These are phyloP conservation scores for Fusarium chuoi DNA, from an alignment of 2,329 filamentous ascomycete species.

Conservation along the genomic window DNA sequence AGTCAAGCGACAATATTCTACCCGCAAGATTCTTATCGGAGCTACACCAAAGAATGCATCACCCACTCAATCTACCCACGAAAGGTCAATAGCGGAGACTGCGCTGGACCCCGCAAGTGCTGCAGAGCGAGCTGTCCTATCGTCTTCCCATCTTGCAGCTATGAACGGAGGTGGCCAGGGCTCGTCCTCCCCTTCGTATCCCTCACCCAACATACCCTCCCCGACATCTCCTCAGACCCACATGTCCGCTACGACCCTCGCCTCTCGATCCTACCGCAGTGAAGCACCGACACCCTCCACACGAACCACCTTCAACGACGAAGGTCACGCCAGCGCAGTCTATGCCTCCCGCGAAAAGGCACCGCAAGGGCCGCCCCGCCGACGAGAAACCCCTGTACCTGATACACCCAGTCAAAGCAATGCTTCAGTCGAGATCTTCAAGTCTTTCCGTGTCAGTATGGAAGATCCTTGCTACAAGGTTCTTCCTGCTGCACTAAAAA, in stretches of 20 bases:
- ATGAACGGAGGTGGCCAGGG: conserved; percentile 72
- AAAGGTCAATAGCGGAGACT: conserved; percentile 71
- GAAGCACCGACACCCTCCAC: conserved; percentile 65
- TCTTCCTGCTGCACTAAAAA: conserved; percentile 91
- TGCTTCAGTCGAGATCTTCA: conserved; percentile 92
- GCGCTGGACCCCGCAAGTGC: conserved; percentile 76
- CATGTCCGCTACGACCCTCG: conserved; percentile 66
- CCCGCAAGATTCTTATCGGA: conserved; percentile 78
- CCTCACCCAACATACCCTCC: conserved; percentile 75
- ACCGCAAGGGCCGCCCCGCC: conserved; percentile 57
- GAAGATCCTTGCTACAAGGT: conserved; percentile 99
- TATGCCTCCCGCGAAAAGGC: conserved; percentile 48
- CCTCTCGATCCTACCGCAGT: conserved; percentile 68
- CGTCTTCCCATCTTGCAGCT: conserved; percentile 75
- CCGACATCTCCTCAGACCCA: conserved; percentile 73
- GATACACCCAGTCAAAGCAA: conserved; percentile 68
- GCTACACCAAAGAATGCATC: conserved; percentile 79
- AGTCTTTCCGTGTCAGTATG: conserved; percentile 97
- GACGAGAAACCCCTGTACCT: conserved; percentile 70
- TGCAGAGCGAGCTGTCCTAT: conserved; percentile 72
- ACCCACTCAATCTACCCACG: conserved; percentile 77
- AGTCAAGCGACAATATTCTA: conserved; percentile 77
- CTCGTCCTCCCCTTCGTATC: conserved; percentile 63
- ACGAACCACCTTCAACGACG: conserved; percentile 65
- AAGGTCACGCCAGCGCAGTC: conserved; percentile 51